Percentiles rank a stretch among this genome's conserved stretches.
Conservation (phyloP, 2,329 filamentous ascomycete species). For the Aspergillus bombycis region DNA sequence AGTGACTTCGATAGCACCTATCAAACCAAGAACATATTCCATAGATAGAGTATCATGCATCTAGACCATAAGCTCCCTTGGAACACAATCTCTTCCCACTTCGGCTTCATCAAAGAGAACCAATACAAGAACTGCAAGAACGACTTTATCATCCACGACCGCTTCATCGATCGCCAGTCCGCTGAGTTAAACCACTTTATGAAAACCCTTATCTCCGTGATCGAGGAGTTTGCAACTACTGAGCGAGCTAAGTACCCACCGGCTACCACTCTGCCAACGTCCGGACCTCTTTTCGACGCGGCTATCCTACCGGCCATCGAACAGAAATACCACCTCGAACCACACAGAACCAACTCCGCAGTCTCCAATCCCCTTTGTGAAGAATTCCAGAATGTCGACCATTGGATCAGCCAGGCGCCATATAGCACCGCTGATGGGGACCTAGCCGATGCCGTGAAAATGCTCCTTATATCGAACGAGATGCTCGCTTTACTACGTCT, state of each 20-base stretch:
- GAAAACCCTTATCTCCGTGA: background rate
- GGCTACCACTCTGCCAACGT: background rate
- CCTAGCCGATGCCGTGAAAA: constrained; percentile 11
- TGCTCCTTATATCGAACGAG: constrained; percentile 3
- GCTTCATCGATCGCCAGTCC: background rate
- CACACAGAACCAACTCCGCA: constrained; percentile 3
- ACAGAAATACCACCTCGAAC: constrained; percentile 5
- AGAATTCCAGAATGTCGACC: background rate
- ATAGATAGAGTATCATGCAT: background rate
- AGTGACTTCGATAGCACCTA: background rate
- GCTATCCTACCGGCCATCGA: background rate
- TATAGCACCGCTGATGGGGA: background rate
- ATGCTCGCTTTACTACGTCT: constrained; percentile 3
- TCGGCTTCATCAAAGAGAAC: background rate
- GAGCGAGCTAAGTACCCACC: constrained; percentile 1
- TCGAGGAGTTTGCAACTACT: background rate
- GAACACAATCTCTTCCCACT: background rate
- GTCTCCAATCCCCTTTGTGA: constrained; percentile 3
- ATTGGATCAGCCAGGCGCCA: background rate
- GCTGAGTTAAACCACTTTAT: background rate
- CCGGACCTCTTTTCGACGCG: background rate
- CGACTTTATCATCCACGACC: background rate
- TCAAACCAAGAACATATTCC: background rate
- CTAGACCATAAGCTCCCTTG: background rate
- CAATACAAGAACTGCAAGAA: background rate